Evolutionary conservation across 108 stramenopile species (phyloP), one percentile per base, ranked within the genome.

Genomic region (Pseudonitzschia delicatissima): DNA sequence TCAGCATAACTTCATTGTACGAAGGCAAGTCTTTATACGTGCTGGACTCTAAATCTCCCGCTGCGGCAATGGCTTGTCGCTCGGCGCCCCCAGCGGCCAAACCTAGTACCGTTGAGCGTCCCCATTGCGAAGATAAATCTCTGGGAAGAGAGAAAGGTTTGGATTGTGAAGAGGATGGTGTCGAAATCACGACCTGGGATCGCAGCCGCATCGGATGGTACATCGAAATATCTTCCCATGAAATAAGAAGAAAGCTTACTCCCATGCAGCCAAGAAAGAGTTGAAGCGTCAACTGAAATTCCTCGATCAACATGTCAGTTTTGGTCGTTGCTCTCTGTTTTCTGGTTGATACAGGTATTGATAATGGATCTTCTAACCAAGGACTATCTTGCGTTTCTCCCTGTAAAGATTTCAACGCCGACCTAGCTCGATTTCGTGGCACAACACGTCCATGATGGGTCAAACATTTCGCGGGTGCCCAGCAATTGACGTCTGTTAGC

Each of bases 1-100:
- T 34, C 34, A 78, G 57, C 88, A 93, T 88, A 27, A 93, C 77
- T 80, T 93, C 92, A 71, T 93, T 93, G 68, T 93, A 93, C 18
- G 83, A 82, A 3, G 72, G 88, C 17, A 84, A 64, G 17, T 45
- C 13, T 12, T 50, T 42, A 15, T 27, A 13, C 2, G 53, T 28
- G n/a, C 23, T 47, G 13, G 64, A 42, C 49, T 64, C 64, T 5
- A 64, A 29, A 48, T 65, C 62, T 35, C 39, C 34, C 11, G 42
- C 64, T 28, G 34, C 25, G 9, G 40, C 12, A 25, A 71, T 37
- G n/a, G 45, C 44, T 40, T 39, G 17, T 36, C 72, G 49, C 32
- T 73, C 62, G 4, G 2, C 21, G 18, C n/a, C 18, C 34, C 72
- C 72, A 50, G 64, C 66, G 26, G 57, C 72, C 64, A 73, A 17